Conservation (phyloP, 352 stramenopile genomes). For the Globisporangium camurandrum region DNA sequence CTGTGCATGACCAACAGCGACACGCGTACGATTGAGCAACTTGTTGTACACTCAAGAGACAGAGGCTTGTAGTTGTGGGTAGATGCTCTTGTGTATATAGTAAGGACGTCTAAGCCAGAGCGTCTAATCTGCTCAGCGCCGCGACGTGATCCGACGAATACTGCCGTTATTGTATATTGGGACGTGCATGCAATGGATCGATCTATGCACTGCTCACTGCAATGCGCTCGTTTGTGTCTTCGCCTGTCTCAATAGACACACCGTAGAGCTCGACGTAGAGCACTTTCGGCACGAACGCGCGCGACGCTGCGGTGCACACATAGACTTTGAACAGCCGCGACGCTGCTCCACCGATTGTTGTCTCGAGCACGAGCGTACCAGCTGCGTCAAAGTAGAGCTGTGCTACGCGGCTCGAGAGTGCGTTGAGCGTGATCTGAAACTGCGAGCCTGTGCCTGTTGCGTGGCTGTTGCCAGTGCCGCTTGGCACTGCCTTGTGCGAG, state of each 20-base stretch:
- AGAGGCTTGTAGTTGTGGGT: no score
- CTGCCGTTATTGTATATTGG: no score
- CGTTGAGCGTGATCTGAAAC: slow-evolving; percentile 60
- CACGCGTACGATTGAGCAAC: no score
- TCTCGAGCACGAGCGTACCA: slow-evolving; percentile 46
- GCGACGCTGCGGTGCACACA: slow-evolving; percentile 46
- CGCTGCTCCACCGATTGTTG: slow-evolving; percentile 27
- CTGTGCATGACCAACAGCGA: no score
- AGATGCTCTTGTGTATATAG: no score
- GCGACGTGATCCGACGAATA: no score
- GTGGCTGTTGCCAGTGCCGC: background rate
- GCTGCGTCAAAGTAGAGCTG: slow-evolving; percentile 55
- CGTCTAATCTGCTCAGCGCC: no score
- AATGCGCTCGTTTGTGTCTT: slow-evolving; percentile 63
- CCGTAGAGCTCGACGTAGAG: slow-evolving; percentile 73
- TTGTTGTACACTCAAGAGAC: no score
- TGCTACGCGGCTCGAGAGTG: slow-evolving; percentile 40
- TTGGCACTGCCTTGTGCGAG: slow-evolving; percentile 31
- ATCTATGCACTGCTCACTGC: slow-evolving; percentile 13
- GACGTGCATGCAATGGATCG: no score
- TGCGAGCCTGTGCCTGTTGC: slow-evolving; percentile 18
- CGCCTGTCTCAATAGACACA: slow-evolving; percentile 31
- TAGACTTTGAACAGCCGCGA: slow-evolving; percentile 72
- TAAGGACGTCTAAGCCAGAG: no score
- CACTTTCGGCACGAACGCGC: slow-evolving; percentile 66